Evolutionary conservation across 2,329 filamentous ascomycete genomes (phyloP).

Genomic region (Botrytis paeoniae): DNA sequence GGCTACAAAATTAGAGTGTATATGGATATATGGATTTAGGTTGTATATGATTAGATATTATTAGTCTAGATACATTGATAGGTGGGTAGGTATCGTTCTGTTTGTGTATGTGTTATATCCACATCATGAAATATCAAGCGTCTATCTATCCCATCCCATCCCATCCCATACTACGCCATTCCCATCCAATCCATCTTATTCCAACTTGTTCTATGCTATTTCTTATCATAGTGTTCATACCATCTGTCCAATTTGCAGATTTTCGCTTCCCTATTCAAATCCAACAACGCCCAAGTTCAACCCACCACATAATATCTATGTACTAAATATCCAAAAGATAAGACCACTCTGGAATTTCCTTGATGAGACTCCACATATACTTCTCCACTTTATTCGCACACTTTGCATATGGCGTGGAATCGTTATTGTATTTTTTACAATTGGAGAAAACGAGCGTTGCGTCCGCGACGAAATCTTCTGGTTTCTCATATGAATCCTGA

Average conservation of each 20-base stretch:
- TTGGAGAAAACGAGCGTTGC: constrained; percentile 90
- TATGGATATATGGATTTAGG: no score
- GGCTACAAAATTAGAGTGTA: no score
- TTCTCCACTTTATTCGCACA: constrained; percentile 90
- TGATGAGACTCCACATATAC: constrained; percentile 92
- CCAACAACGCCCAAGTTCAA: background rate
- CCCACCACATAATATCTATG: background rate
- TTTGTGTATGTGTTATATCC: no score
- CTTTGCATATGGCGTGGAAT: constrained; percentile 92
- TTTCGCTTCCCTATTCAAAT: background rate
- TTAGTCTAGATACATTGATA: background rate
- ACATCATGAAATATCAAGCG: background rate
- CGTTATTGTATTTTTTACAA: constrained; percentile 94
- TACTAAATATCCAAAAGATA: constrained; percentile 38
- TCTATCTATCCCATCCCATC: background rate
- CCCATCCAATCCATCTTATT: no score
- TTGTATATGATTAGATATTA: background rate
- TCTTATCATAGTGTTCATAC: background rate
- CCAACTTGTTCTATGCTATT: background rate
- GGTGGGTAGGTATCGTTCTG: background rate
- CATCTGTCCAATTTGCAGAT: background rate
- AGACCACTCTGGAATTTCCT: constrained; percentile 90
- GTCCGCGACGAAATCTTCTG: constrained; percentile 90
- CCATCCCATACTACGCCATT: no score
- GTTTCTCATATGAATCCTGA: constrained; percentile 84